Evolutionary conservation across 2,329 filamentous ascomycete species (phyloP), one percentile per base, ranked within the genome.

Genomic region (Calonectria pseudoturangicola): DNA sequence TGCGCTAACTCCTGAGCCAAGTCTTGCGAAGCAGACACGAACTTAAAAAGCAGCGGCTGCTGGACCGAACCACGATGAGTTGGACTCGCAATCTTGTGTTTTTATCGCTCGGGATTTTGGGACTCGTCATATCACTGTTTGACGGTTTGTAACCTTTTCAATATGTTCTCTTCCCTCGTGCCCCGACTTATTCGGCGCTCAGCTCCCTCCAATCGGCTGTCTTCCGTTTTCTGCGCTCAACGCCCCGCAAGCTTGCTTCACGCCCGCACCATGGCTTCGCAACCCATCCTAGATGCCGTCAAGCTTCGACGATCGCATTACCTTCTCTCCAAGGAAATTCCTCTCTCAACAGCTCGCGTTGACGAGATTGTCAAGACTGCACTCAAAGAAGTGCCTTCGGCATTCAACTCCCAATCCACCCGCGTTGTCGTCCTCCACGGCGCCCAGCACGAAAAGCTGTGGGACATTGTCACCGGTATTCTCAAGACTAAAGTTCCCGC

Each of bases 251-350:
- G 21, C 16, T 39, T 60, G n/a, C 6, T 39, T 25, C 25, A 41
- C 21, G 39, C 54, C 16, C 54, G 54, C 54, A 27, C 54, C 21
- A 60, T 28, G 36, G 54, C 54, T 25, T 60, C 54, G 6, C 54
- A 60, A 5, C 54, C 54, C 33, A 27, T 60, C 21, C 8, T 60
- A 8, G 54, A 60, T 16, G 54, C 54, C 33, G 39, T 41, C 36
- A 60, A 60, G 54, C 54, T 60, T 39, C 33, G 54, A 36, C 54
- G 54, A 60, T 60, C 54, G 54, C 54, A 60, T 10, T 60, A 60
- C 21, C 54, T 41, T 9, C 54, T 60, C 54, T 41, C 36, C 13
- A 60, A 60, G 15, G 54, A 60, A 12, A 21, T 41, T 16, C 54
- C 33, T 4, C 33, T 60, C 36, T 36, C 54, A 13, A 41, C 33